Evolutionary conservation across 192 early-diverging fungal species (phyloP), one percentile per base, ranked within the genome.

Genomic region (Geranomyces variabilis): DNA sequence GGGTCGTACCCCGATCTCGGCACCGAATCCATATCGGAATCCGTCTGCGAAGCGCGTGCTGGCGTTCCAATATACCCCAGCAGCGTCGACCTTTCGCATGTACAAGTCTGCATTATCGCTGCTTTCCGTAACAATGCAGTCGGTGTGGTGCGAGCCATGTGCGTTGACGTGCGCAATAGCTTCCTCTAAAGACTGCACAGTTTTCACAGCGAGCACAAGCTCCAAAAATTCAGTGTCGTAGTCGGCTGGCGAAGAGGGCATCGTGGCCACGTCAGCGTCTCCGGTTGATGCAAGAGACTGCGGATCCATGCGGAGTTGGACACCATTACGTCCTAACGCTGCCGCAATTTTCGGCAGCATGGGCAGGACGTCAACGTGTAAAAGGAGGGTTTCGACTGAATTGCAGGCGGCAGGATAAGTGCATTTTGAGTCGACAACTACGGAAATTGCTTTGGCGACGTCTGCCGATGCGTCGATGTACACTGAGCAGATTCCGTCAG

Each of bases 61-160:
- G 6, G 95, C 95, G 74, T 99, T 99, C 93, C 93, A 96, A 80
- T 93, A 99, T 28, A 95, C 94, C 17, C 95, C 97, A n/a, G 97
- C 96, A 0, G 96, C 91, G 78, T 99, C 97, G 4, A 99, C 95
- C 24, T 87, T 79, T 8, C 85, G 83, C 95, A 99, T 93, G 74
- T 97, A 99, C 63, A 71, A 76, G 60, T 95, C 87, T 0, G 95
- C 96, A 30, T 74, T 81, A 0, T 74, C 74, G 63, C 83, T 80
- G 65, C 84, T 77, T 75, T 94, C 91, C 7, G 97, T 96, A 28
- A 99, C 83, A 68, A 99, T 99, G 19, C 84, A 84, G 73, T 99
- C 97, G 1, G 97, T 99, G 76, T 99, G 97, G 78, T 97, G 94
- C 29, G 89, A 91, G 8, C 95, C 94, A 73, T 94, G 93, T 22